Evolutionary conservation across 129 eudicot species (phyloP).

Genomic region (Sambucus nigra): DNA sequence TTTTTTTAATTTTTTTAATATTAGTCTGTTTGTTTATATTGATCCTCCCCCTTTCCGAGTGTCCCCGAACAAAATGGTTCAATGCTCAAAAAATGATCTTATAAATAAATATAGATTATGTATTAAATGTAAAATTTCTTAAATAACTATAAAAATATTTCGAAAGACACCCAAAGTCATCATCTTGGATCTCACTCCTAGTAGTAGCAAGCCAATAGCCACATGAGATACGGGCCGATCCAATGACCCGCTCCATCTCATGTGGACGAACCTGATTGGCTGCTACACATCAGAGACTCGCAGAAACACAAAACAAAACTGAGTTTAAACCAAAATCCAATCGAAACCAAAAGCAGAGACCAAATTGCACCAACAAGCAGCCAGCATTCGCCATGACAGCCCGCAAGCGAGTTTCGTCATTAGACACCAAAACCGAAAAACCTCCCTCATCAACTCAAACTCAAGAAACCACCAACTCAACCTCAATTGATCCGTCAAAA

Average conservation of each 20-base stretch:
- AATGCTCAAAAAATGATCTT: no score
- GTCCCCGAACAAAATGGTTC: no score
- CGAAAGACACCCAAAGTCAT: no score
- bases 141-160: no score
- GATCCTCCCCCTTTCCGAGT: no score
- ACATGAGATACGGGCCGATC: not conserved
- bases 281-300: not conserved
- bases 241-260: not conserved
- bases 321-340: not conserved
- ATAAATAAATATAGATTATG: no score
- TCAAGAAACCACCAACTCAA: slow-evolving; percentile 6
- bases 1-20: no score
- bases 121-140: no score
- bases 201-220: no score
- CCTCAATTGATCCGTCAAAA: slow-evolving; percentile 32
- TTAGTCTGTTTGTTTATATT: no score
- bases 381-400: slow-evolving; percentile 32
- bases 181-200: no score
- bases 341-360: not conserved
- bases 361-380: not conserved
- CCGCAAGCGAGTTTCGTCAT: slow-evolving; percentile 40
- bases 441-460: slow-evolving; percentile 2
- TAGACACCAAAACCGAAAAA: slow-evolving; percentile 2
- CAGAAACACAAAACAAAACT: not conserved
- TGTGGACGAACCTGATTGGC: slow-evolving; percentile 4